phyloP scores from a whole-genome alignment of 2,329 filamentous ascomycete species.

The Neonectria coccinea region DNA sequence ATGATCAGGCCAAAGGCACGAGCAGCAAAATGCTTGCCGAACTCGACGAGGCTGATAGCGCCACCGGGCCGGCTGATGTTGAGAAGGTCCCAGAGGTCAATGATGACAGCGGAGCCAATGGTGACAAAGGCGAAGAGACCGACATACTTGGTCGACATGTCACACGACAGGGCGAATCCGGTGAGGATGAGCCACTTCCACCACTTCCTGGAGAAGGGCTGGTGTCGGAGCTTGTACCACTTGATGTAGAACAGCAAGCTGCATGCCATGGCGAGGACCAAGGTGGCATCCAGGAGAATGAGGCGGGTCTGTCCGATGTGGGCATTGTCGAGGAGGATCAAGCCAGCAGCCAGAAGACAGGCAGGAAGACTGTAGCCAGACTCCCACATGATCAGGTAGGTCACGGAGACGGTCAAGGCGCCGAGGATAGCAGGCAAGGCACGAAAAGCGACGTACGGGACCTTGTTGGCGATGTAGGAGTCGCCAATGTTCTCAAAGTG shows the following conservation, averaged over 20 bases:
- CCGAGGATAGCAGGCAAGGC: conserved; percentile 92
- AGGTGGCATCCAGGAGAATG: conserved; percentile 92
- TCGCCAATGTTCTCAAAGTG: conserved; percentile 99
- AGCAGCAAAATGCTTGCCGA: conserved; percentile 90
- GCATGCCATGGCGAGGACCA: conserved; percentile 96
- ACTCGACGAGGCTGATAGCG: conserved; percentile 81
- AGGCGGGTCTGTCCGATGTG: conserved; percentile 96
- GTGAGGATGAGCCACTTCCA: conserved; percentile 99
- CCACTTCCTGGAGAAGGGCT: conserved; percentile 94
- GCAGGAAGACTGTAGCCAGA: conserved; percentile 97
- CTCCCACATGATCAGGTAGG: conserved; percentile 99
- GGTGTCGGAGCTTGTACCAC: conserved; percentile 95
- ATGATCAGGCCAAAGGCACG: conserved; percentile 88
- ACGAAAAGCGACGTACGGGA: conserved; percentile 96
- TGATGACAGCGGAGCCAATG: conserved; percentile 91
- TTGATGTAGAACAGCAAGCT: conserved; percentile 94
- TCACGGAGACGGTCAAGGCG: conserved; percentile 90
- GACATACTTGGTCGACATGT: conserved; percentile 99
- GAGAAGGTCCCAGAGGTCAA: conserved; percentile 95
- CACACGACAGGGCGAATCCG: conserved; percentile 93
- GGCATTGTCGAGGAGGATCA: conserved; percentile 96
- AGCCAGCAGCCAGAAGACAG: conserved; percentile 84
- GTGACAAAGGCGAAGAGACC: conserved; percentile 97
- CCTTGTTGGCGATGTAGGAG: conserved; percentile 96
- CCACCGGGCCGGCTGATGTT: conserved; percentile 88